A percentile compares a stretch with the other conserved stretches of the same genome.
Conservation (phyloP, 345 rosid species). For the Barbarea vulgaris region DNA sequence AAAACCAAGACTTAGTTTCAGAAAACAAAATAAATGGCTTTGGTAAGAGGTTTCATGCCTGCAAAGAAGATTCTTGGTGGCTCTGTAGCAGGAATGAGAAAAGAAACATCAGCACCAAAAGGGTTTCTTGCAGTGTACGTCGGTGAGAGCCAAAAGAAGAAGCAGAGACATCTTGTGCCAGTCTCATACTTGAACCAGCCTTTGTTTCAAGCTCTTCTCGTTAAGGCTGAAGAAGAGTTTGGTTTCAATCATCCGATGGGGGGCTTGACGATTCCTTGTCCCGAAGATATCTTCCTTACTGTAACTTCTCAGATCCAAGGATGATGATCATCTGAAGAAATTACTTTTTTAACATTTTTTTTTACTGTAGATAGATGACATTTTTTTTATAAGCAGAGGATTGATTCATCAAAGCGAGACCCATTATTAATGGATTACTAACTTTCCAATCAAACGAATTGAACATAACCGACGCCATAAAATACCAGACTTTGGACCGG, state of each 20-base stretch:
- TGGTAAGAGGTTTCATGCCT: conserved; percentile 21
- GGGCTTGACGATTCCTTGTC: conserved; percentile 55
- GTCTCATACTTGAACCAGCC: conserved; percentile 47
- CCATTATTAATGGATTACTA: not conserved
- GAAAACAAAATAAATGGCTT: conserved; percentile 15
- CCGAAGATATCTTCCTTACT: conserved; percentile 44
- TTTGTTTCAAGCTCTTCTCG: conserved; percentile 48
- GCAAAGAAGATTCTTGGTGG: conserved; percentile 37
- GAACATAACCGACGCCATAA: conserved; percentile 4
- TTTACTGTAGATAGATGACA: not conserved
- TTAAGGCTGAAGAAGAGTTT: conserved; percentile 52
- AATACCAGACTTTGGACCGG: not conserved
- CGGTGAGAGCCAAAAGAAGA: conserved; percentile 44
- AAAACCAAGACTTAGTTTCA: not conserved
- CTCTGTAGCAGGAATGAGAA: conserved; percentile 33
- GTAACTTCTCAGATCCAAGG: conserved; percentile 42
- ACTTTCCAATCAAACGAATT: not conserved
- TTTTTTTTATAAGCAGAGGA: not conserved
- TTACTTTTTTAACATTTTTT: not conserved
- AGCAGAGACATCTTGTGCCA: conserved; percentile 52
- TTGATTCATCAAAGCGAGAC: not conserved
- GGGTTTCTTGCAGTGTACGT: conserved; percentile 54
- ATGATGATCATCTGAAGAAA: conserved; percentile 17
- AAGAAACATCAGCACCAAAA: conserved; percentile 37
- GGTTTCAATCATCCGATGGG: conserved; percentile 56